Base-by-base conservation (phyloP, 495 filamentous ascomycete genomes). In the Xylaria longipes region DNA sequence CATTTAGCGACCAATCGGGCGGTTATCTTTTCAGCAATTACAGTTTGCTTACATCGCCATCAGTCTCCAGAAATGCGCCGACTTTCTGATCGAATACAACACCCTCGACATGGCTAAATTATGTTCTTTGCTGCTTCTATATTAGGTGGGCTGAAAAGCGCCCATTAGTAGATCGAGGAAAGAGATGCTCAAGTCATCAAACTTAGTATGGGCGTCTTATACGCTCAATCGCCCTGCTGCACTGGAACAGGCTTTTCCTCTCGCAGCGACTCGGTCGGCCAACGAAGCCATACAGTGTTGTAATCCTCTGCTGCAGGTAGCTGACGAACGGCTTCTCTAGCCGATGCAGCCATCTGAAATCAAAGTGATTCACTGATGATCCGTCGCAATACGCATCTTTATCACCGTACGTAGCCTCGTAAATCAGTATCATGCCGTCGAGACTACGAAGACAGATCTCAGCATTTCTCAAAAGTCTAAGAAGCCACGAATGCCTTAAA, bases 321-420 rank as follows among this genome's bases (percentile, higher is more conserved):
- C 39, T 46, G 2, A 64, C 25, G 27, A 64, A 46, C 5, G 12
- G 20, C 27, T n/a, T 20, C 11, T 52, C 57, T 0, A 65, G 57
- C n/a, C 57, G 35, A 65, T 52, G 39, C 1, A 70, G 22, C 67
- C 54, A 61, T 22, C 25, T 54, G 25, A 69, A 62, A 46, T 62
- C 52, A 56, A 69, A 69, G 54, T 60, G 67, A 29, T 61, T n/a
- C 7, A 46, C 67, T 43, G 67, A 46, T 22, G 35, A 8, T 3
- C 48, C 52, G 37, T 69, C 52, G 52, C 22, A 56, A 29, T 17
- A n/a, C 14, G 15, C 52, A 9, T 58, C 67, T 45, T 25, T 27
- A 9, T 69, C 67, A 20, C 67, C 37, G 20, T 43, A 63, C n/a
- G 39, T 29, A 1, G 39, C 60, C 33, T 31, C 39, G 20, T 61